These are phyloP conservation scores for Daucus carota DNA, from an alignment of 129 eudicot genomes.

Conservation along the genomic window DNA sequence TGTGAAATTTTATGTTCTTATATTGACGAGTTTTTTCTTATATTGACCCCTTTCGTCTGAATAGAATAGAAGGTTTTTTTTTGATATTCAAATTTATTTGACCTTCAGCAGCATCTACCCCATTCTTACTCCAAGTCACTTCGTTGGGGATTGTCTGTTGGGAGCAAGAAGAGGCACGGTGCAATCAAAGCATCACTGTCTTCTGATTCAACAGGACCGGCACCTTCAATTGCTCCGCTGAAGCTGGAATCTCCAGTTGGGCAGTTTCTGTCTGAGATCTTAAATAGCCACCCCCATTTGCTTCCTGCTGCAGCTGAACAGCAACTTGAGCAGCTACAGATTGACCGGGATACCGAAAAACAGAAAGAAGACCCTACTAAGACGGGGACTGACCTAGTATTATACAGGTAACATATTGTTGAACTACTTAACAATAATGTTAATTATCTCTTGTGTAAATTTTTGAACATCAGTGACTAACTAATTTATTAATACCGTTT, in stretches of 20 bases:
- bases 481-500: not conserved
- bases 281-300: slow-evolving; percentile 83
- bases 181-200: slow-evolving; percentile 63
- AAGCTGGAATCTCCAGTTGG: slow-evolving; percentile 92
- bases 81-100: not conserved
- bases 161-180: slow-evolving; percentile 35
- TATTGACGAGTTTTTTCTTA: not conserved
- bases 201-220: slow-evolving; percentile 46
- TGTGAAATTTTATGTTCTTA: not conserved
- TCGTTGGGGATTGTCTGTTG: slow-evolving; percentile 21
- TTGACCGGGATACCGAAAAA: slow-evolving; percentile 68
- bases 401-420: slow-evolving; percentile 55
- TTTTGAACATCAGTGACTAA: not conserved
- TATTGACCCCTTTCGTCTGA: not conserved
- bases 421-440: not conserved
- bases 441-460: not conserved
- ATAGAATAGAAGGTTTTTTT: not conserved
- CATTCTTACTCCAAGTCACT: slow-evolving; percentile 29
- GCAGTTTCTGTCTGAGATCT: slow-evolving; percentile 73
- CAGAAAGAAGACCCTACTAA: slow-evolving; percentile 68
- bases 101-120: slow-evolving; percentile 30
- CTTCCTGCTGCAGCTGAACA: slow-evolving; percentile 98
- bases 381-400: slow-evolving; percentile 65
- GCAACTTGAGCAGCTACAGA: slow-evolving; percentile 94
- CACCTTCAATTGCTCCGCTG: slow-evolving; percentile 84